Conservation (phyloP, 2,329 filamentous ascomycete genomes). For the Xylariaceae sp. region DNA sequence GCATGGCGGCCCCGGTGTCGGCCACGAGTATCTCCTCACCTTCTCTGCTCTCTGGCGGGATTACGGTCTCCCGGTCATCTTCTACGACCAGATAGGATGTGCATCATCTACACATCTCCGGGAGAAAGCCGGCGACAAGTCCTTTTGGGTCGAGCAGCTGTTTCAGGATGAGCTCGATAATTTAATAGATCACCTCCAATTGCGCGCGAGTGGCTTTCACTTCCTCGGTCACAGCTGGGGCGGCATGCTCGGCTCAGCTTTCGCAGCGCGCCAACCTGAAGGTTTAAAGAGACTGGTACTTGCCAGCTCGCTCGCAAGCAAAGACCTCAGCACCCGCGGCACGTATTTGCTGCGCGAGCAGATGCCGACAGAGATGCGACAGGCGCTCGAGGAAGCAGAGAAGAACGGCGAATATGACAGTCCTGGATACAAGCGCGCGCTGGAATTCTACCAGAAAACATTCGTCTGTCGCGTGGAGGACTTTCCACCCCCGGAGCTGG, state of each 20-base stretch:
- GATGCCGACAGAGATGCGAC: constrained; percentile 14
- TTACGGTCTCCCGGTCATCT: neutral
- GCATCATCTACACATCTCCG: constrained; percentile 16
- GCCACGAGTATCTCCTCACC: neutral
- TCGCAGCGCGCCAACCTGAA: neutral
- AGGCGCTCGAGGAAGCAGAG: constrained; percentile 13
- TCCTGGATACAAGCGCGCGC: neutral
- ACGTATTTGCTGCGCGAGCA: constrained; percentile 5
- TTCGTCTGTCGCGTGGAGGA: no score
- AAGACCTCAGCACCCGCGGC: constrained; percentile 1
- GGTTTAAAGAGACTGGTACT: neutral
- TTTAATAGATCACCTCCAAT: neutral
- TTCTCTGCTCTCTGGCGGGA: neutral
- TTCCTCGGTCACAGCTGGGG: constrained; percentile 20
- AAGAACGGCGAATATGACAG: constrained; percentile 17
- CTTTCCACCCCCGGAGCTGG: no score
- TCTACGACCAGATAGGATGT: constrained; percentile 21
- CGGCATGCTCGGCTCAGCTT: constrained; percentile 17
- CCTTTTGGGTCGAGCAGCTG: constrained; percentile 19
- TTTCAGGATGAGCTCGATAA: constrained; percentile 21
- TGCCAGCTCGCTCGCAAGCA: constrained; percentile 16
- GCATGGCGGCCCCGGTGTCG: no score
- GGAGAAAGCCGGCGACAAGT: constrained; percentile 13
- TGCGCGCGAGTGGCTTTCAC: no score
- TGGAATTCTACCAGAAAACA: no score